phyloP scores from a whole-genome alignment of 306 rosid species.

The cucumber (Cucumis sativus) region Cucumber_9930_V3 NC_026659.2:1229501-1230000 shows the following conservation, averaged over 20 bases:
- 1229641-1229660: not conserved
- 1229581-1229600: not conserved
- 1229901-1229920: not conserved
- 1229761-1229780: not conserved
- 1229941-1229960: slow-evolving; percentile 7
- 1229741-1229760: not conserved
- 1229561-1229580: not conserved
- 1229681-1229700: not conserved
- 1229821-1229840: not conserved
- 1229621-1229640: not conserved
- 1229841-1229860: not conserved
- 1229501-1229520: not conserved
- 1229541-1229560: not conserved
- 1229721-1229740: not conserved
- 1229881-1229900: not conserved
- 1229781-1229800: not conserved
- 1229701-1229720: not conserved
- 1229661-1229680: not conserved
- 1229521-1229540: not conserved
- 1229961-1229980: slow-evolving; percentile 4
- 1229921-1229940: slow-evolving; percentile 1
- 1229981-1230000: not conserved
- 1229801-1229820: slow-evolving; percentile 3
- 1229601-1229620: not conserved
- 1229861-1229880: not conserved